phyloP scores from a whole-genome alignment of 768 basidiomycete genomes.

The Solioccasus polychromus region DNA sequence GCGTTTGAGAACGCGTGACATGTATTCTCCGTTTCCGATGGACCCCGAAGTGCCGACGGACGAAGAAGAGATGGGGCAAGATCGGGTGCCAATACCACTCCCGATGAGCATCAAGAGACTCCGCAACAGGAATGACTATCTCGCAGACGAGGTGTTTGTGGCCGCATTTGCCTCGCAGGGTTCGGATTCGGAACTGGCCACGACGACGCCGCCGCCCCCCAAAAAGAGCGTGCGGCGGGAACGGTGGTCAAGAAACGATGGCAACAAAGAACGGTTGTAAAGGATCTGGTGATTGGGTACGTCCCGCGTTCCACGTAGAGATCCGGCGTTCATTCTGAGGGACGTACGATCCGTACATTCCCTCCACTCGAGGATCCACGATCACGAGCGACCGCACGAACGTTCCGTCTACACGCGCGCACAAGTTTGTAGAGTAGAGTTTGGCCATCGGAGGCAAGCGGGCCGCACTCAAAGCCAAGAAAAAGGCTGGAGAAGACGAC shows the following conservation, averaged over 20 bases:
- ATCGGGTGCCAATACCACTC: too few relatives aligned
- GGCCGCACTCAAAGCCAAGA: conserved; percentile 32
- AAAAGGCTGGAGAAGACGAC: conserved; percentile 55
- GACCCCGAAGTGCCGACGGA: conserved; percentile 16
- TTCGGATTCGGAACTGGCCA: conserved; percentile 15
- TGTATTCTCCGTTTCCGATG: too few relatives aligned
- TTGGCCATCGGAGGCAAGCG: conserved; percentile 44
- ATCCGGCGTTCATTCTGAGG: too few relatives aligned
- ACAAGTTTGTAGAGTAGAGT: conserved; percentile 50
- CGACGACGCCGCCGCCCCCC: too few relatives aligned
- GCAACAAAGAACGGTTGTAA: conserved; percentile 36
- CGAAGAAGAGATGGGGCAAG: conserved; percentile 20
- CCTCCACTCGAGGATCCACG: conserved; percentile 26
- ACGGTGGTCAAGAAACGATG: conserved; percentile 24
- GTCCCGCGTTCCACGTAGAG: conserved; percentile 1
- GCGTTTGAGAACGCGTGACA: too few relatives aligned
- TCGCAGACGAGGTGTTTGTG: conserved; percentile 63
- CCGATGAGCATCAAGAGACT: neutral
- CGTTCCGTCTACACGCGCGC: conserved; percentile 46
- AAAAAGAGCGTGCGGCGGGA: conserved; percentile 21
- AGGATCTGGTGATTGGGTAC: conserved; percentile 58
- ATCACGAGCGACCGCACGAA: conserved; percentile 38
- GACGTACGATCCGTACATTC: conserved; percentile 53
- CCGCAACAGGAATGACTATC: conserved; percentile 45
- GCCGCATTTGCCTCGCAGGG: conserved; percentile 47